Evolutionary conservation across 108 stramenopile genomes (phyloP).

Genomic region (Fistulifera solaris): DNA sequence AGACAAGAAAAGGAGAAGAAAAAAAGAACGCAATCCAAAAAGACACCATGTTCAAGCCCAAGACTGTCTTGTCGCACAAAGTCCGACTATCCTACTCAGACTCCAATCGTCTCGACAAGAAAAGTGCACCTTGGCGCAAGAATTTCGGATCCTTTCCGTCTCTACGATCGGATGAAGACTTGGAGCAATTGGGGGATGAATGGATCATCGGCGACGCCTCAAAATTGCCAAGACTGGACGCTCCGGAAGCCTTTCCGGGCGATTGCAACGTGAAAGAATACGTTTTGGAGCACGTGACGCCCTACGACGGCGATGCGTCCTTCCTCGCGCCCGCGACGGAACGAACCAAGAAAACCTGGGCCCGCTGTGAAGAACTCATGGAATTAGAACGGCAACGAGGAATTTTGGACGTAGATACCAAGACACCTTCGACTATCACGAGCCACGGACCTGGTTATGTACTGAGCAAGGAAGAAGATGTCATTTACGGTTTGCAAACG

Average conservation of each 20-base stretch:
- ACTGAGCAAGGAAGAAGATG: conserved; percentile 45
- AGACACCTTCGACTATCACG: conserved; percentile 44
- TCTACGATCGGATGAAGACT: no score
- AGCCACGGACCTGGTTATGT: conserved; percentile 57
- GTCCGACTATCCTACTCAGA: no score
- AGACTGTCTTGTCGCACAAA: no score
- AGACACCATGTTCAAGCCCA: no score
- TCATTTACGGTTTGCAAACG: conserved; percentile 53
- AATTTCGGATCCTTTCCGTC: no score
- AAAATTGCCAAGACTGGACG: no score
- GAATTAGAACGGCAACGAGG: conserved; percentile 41
- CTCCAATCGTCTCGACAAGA: no score
- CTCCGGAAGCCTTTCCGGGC: conserved; percentile 32
- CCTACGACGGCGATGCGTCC: conserved; percentile 39
- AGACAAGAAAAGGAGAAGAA: no score
- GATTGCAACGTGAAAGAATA: conserved; percentile 53
- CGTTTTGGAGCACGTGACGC: conserved; percentile 27
- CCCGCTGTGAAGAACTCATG: conserved; percentile 32
- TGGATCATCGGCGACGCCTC: no score
- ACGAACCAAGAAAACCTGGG: conserved; percentile 34
- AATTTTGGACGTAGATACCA: conserved; percentile 45
- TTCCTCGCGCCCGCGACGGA: conserved; percentile 42
- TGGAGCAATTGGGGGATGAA: no score
- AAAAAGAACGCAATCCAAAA: no score
- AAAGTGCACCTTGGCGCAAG: no score